phyloP scores from a whole-genome alignment of 495 filamentous ascomycete genomes.

The Podospora didyma region DNA sequence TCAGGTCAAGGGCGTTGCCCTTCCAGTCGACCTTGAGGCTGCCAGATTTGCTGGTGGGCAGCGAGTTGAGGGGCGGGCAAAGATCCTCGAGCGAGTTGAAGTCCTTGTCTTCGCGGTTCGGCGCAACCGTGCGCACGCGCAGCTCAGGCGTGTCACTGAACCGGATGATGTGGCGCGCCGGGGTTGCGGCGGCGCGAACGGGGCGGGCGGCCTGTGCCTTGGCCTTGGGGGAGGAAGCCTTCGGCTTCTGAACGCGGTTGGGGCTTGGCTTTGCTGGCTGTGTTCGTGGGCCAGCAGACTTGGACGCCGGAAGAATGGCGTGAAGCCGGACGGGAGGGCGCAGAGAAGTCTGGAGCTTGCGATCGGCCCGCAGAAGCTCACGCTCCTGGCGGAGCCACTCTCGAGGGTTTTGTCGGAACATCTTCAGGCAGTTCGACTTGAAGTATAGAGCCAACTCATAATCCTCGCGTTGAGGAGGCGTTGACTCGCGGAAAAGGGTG shows the following conservation, averaged over 20 bases:
- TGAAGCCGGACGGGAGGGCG: slow-evolving; percentile 27
- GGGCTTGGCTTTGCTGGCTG: slow-evolving; percentile 42
- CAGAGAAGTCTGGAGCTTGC: slow-evolving; percentile 27
- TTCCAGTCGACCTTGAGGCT: slow-evolving; percentile 87
- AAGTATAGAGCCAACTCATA: slow-evolving; percentile 66
- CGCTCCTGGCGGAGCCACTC: slow-evolving; percentile 63
- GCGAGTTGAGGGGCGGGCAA: slow-evolving; percentile 66
- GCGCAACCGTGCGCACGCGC: slow-evolving; percentile 35
- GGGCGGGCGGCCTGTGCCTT: slow-evolving; percentile 27
- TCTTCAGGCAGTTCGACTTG: slow-evolving; percentile 57
- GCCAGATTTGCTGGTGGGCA: slow-evolving; percentile 52
- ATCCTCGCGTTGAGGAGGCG: slow-evolving; percentile 65
- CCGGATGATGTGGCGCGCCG: slow-evolving; percentile 29
- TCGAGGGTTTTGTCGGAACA: slow-evolving; percentile 54
- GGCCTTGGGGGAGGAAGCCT: slow-evolving; percentile 18
- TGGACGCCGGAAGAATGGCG: slow-evolving; percentile 42
- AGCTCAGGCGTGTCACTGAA: slow-evolving; percentile 46
- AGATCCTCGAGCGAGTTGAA: slow-evolving; percentile 74
- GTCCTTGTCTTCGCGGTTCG: slow-evolving; percentile 79
- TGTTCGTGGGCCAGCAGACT: slow-evolving; percentile 26
- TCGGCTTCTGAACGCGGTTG: slow-evolving; percentile 39
- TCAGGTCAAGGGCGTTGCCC: slow-evolving; percentile 73
- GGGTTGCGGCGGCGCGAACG: slow-evolving; percentile 23
- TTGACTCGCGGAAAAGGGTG: slow-evolving; percentile 49
- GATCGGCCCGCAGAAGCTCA: slow-evolving; percentile 51